Evolutionary conservation across 495 filamentous ascomycete species (phyloP).

Genomic region (Trichoderma virens): DNA sequence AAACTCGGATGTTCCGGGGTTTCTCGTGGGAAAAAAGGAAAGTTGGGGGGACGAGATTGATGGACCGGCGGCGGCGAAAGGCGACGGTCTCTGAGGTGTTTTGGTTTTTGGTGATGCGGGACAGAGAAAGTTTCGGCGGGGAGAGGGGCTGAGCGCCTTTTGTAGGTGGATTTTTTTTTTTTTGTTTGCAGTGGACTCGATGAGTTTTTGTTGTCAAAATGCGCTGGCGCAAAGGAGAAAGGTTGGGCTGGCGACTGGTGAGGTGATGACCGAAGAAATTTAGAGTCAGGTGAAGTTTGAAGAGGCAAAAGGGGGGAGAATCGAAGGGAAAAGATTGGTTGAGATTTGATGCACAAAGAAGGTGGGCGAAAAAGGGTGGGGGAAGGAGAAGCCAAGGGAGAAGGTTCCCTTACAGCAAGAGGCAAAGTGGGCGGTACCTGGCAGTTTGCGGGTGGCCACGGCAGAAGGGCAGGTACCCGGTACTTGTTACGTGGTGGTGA

Average conservation of each 20-base stretch:
- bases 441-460: background rate
- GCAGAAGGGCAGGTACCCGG: background rate
- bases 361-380: slow-evolving; percentile 15
- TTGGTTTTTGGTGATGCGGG: slow-evolving; percentile 9
- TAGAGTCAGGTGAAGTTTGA: slow-evolving; percentile 10
- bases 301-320: slow-evolving; percentile 14
- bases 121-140: background rate
- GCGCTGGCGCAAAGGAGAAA: too few relatives aligned
- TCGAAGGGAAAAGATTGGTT: slow-evolving; percentile 21
- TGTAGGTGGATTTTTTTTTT: too few relatives aligned
- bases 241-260: slow-evolving; percentile 15
- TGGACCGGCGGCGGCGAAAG: slow-evolving; percentile 32
- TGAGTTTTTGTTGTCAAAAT: too few relatives aligned
- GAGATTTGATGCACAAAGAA: slow-evolving; percentile 12
- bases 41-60: slow-evolving; percentile 25
- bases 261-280: slow-evolving; percentile 19
- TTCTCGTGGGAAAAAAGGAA: slow-evolving; percentile 33
- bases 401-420: too few relatives aligned
- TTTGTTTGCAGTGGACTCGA: too few relatives aligned
- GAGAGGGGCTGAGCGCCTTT: background rate
- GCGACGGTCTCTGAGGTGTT: slow-evolving; percentile 25
- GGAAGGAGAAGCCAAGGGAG: background rate
- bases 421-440: background rate
- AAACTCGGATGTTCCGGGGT: slow-evolving; percentile 63
- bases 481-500: too few relatives aligned